A percentile compares a stretch with the other conserved stretches of the same genome.
Evolutionary conservation across 169 alveolate species (phyloP).

Genomic region (Miamiensis avidus): DNA sequence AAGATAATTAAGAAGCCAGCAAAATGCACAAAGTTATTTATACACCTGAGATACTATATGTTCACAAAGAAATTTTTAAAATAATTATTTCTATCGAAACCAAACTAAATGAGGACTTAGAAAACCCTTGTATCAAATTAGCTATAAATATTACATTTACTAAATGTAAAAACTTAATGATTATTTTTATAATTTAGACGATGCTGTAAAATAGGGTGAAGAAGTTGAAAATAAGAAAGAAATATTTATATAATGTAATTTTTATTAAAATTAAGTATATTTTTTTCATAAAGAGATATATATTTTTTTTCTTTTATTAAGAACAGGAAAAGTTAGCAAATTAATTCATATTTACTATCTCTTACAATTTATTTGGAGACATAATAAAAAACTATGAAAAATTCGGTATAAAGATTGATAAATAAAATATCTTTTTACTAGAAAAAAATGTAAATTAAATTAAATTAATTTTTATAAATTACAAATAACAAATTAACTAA

Average conservation of each 20-base stretch:
- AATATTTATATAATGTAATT: background rate
- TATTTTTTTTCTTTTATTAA: no score
- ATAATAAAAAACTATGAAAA: no score
- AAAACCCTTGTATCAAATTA: no score
- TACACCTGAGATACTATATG: background rate
- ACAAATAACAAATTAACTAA: no score
- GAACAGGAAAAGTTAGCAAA: background rate
- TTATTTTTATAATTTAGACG: background rate
- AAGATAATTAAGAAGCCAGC: background rate
- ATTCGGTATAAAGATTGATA: background rate
- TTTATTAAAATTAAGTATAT: no score
- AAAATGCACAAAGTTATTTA: background rate
- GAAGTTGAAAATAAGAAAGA: background rate
- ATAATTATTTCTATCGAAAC: no score
- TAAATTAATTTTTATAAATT: no score
- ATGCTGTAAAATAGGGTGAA: background rate
- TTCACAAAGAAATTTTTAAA: background rate
- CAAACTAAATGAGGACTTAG: background rate
- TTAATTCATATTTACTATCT: no score
- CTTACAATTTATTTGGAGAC: no score
- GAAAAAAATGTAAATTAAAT: background rate
- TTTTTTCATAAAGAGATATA: no score
- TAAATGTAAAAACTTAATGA: background rate
- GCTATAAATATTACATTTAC: background rate
- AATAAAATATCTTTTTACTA: background rate